These are phyloP conservation scores for Microbotryomycetes sp. DNA, from an alignment of 1,284 basidiomycete genomes.

Conservation along the genomic window DNA sequence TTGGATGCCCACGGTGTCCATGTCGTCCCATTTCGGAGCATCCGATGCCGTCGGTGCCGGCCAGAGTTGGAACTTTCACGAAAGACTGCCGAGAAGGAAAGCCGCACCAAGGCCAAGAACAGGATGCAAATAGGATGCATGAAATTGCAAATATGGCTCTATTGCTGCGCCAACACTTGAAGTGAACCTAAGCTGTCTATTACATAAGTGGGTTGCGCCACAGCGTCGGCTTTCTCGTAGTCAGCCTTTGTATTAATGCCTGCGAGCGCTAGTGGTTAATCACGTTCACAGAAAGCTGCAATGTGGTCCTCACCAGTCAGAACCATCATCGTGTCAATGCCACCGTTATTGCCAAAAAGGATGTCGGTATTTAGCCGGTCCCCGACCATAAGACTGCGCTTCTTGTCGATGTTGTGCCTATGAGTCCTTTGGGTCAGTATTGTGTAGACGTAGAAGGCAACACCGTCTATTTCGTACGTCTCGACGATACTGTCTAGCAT, in stretches of 20 bases:
- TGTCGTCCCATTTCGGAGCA: not conserved
- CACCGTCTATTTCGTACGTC: conserved; percentile 53
- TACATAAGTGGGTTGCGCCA: conserved; percentile 24
- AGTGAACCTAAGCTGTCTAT: conserved; percentile 21
- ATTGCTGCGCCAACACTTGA: not conserved
- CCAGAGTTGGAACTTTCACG: not conserved
- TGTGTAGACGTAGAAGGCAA: not conserved
- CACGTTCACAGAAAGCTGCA: not conserved
- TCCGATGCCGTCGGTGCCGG: not conserved
- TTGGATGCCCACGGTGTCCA: not conserved
- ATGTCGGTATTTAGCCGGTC: conserved; percentile 87
- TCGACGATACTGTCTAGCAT: conserved; percentile 96
- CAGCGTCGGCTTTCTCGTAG: conserved; percentile 21
- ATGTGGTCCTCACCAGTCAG: conserved; percentile 59
- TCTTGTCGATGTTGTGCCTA: conserved; percentile 78
- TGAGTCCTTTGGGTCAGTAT: not conserved
- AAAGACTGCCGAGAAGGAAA: not conserved
- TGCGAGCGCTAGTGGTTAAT: not conserved
- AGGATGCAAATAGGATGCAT: not conserved
- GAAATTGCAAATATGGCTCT: not conserved
- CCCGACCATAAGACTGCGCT: conserved; percentile 87
- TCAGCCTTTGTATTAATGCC: conserved; percentile 20
- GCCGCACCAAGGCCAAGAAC: no score
- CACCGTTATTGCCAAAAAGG: conserved; percentile 76
- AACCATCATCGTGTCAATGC: conserved; percentile 79